phyloP scores from a whole-genome alignment of 2,329 filamentous ascomycete genomes.

The Colletotrichum coccodes region DNA sequence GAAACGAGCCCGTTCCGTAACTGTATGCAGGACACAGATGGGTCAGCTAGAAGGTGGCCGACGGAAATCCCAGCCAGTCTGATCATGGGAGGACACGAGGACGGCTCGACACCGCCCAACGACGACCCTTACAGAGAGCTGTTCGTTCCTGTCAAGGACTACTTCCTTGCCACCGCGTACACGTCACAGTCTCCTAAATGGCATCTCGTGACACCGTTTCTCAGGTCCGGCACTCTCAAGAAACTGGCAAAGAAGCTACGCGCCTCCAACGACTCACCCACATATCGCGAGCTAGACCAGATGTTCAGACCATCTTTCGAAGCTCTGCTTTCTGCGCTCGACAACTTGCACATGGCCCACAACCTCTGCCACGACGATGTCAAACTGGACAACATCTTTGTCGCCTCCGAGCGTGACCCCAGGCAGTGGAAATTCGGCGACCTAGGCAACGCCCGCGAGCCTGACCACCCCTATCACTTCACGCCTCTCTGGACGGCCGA shows the following conservation, averaged over 20 bases:
- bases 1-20: slow-evolving; percentile 42
- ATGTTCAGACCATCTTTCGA: slow-evolving; percentile 43
- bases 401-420: slow-evolving; percentile 29
- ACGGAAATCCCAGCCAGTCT: slow-evolving; percentile 44
- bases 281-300: slow-evolving; percentile 40
- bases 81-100: slow-evolving; percentile 39
- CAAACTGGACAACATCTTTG: slow-evolving; percentile 45
- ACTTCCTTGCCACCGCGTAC: slow-evolving; percentile 39
- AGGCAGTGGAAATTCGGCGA: slow-evolving; percentile 44
- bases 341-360: slow-evolving; percentile 37
- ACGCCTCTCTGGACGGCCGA: slow-evolving; percentile 42
- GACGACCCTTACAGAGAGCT: slow-evolving; percentile 15
- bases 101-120: neutral
- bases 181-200: slow-evolving; percentile 33
- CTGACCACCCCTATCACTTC: slow-evolving; percentile 42
- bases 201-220: slow-evolving; percentile 43
- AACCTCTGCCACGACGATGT: slow-evolving; percentile 46
- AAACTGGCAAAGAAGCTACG: slow-evolving; percentile 38
- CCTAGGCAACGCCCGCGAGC: slow-evolving; percentile 44
- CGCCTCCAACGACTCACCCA: slow-evolving; percentile 21
- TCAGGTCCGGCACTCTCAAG: slow-evolving; percentile 38
- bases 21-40: slow-evolving; percentile 37
- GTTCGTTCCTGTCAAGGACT: slow-evolving; percentile 44
- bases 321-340: slow-evolving; percentile 39
- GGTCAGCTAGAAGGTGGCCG: slow-evolving; percentile 38